These are phyloP conservation scores for Zygoascus hellenicus DNA, from an alignment of 1,139 yeast genomes.

Conservation along the genomic window DNA sequence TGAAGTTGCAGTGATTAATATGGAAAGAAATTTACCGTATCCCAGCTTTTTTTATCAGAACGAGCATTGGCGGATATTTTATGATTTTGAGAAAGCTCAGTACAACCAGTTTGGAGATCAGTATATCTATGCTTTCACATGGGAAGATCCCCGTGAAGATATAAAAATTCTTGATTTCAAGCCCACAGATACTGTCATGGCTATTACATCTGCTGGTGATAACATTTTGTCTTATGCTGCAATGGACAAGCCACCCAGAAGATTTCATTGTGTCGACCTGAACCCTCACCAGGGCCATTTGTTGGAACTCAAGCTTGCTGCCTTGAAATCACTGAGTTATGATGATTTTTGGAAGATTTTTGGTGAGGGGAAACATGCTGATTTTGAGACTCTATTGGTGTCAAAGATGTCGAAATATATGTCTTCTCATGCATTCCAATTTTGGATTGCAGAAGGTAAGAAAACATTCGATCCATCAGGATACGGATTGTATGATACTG, in stretches of 20 bases:
- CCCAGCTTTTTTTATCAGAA: constrained; percentile 74
- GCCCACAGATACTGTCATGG: constrained; percentile 64
- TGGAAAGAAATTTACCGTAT: constrained; percentile 62
- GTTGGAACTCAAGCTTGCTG: constrained; percentile 70
- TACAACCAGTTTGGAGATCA: constrained; percentile 70
- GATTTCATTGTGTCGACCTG: constrained; percentile 79
- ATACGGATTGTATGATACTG: constrained; percentile 68
- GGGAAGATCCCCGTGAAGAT: constrained; percentile 89
- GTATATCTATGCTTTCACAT: constrained; percentile 79
- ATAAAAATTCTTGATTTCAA: constrained; percentile 55
- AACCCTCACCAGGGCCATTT: constrained; percentile 80
- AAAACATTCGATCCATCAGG: constrained; percentile 50
- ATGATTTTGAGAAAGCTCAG: constrained; percentile 62
- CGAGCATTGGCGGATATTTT: constrained; percentile 74
- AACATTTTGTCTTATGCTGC: constrained; percentile 69
- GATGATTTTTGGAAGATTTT: constrained; percentile 67
- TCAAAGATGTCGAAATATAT: constrained; percentile 58
- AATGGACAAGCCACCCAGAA: constrained; percentile 62
- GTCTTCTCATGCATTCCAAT: constrained; percentile 76
- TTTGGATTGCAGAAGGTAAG: constrained; percentile 64
- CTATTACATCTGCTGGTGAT: constrained; percentile 84
- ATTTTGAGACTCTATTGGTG: constrained; percentile 48
- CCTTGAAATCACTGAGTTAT: constrained; percentile 52
- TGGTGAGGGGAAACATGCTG: constrained; percentile 63
- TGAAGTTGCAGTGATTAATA: constrained; percentile 63